Percentiles rank a stretch among this genome's conserved stretches.
Conservation (phyloP, 1,284 basidiomycete genomes). For the Puccinia horiana region DNA sequence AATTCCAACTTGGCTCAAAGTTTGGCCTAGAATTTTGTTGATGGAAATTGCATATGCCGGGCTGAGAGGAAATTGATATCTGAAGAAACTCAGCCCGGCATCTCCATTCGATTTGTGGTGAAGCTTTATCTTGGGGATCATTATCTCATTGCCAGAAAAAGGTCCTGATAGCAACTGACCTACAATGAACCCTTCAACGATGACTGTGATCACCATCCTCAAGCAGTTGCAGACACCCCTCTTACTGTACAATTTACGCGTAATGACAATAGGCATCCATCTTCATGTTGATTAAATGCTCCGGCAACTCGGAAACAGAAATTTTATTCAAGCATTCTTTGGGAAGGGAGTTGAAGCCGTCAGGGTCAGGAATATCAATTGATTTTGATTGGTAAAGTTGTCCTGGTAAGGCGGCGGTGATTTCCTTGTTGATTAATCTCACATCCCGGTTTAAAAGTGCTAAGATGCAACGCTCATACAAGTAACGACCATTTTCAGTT, state of each 20-base stretch:
- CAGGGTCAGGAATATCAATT: not conserved
- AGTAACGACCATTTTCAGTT: not conserved
- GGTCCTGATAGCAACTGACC: not conserved
- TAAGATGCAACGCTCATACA: not conserved
- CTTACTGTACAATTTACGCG: not conserved
- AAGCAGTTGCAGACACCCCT: conserved; percentile 6
- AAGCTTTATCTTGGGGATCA: not conserved
- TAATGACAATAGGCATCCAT: not conserved
- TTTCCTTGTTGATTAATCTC: not conserved
- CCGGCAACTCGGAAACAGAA: not conserved
- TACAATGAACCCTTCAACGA: not conserved
- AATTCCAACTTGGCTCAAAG: not conserved
- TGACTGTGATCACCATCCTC: not conserved
- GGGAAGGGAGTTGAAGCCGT: not conserved
- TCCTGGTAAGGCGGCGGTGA: not conserved
- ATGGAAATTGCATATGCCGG: not conserved
- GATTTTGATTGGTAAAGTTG: not conserved
- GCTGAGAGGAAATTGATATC: not conserved
- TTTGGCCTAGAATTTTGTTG: not conserved
- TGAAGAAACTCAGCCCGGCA: not conserved
- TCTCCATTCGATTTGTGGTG: not conserved
- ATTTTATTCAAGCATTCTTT: conserved; percentile 5
- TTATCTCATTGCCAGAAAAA: not conserved
- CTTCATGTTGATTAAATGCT: not conserved
- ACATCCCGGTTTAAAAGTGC: not conserved